phyloP scores from a whole-genome alignment of 2,329 filamentous ascomycete species.

The Talaromyces albobiverticillius region DNA sequence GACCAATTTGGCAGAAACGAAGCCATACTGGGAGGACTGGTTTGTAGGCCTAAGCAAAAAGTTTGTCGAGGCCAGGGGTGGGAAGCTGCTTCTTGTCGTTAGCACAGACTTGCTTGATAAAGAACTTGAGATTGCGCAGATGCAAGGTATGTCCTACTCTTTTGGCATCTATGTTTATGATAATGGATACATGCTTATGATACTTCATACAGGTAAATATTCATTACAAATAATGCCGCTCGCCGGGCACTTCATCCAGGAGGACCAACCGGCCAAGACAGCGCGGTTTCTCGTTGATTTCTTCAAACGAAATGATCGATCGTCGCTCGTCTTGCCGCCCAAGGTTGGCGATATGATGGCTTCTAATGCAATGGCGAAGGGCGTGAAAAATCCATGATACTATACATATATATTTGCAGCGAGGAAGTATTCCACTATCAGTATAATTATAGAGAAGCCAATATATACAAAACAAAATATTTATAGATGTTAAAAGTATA shows the following conservation, averaged over 20 bases:
- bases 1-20: slow-evolving; percentile 78
- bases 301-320: slow-evolving; percentile 85
- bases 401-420: too few relatives aligned
- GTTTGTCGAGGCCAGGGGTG: slow-evolving; percentile 76
- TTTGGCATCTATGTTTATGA: neutral
- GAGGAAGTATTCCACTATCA: too few relatives aligned
- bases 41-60: slow-evolving; percentile 84
- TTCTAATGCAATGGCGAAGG: slow-evolving; percentile 39
- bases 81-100: slow-evolving; percentile 80
- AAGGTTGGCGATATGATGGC: slow-evolving; percentile 75
- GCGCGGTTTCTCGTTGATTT: slow-evolving; percentile 85
- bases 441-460: too few relatives aligned
- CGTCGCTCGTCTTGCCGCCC: slow-evolving; percentile 77
- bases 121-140: slow-evolving; percentile 91
- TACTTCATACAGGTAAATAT: slow-evolving; percentile 69
- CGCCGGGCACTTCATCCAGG: slow-evolving; percentile 94
- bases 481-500: too few relatives aligned
- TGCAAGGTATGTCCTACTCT: slow-evolving; percentile 73
- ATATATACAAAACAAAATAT: too few relatives aligned
- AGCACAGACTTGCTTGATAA: slow-evolving; percentile 89
- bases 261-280: slow-evolving; percentile 88
- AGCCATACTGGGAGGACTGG: slow-evolving; percentile 93
- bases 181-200: slow-evolving; percentile 19
- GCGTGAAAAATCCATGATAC: slow-evolving; percentile 4
- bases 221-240: slow-evolving; percentile 92